Evolutionary conservation across 176 grass and related monocot species (phyloP).

Genomic region (Oryza coarctata): DNA sequence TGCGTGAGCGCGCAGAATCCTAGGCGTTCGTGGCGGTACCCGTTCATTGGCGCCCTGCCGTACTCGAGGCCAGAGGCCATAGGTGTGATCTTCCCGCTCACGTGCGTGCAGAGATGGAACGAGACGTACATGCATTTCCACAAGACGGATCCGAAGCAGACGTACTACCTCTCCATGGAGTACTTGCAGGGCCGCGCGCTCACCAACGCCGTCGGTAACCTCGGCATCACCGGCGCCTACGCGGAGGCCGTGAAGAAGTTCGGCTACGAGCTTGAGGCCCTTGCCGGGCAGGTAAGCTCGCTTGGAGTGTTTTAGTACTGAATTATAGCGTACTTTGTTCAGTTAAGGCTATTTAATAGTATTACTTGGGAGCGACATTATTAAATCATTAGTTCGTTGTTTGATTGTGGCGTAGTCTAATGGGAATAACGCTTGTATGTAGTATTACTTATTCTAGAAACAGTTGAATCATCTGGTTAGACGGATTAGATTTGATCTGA

Average conservation of each 20-base stretch:
- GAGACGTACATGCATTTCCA: conserved; percentile 94
- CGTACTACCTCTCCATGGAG: conserved; percentile 99
- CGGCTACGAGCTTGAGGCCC: conserved; percentile 85
- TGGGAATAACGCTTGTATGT: not conserved
- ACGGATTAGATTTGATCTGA: conserved; percentile 28
- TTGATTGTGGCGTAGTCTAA: conserved; percentile 33
- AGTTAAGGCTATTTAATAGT: not conserved
- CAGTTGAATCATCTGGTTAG: not conserved
- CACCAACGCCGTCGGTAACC: conserved; percentile 95
- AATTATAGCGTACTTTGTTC: conserved; percentile 28
- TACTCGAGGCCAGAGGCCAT: not conserved
- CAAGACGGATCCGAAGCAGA: conserved; percentile 94
- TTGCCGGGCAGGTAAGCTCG: conserved; percentile 66
- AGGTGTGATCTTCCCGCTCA: conserved; percentile 16
- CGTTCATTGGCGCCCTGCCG: not conserved
- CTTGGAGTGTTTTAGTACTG: not conserved
- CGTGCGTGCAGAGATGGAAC: conserved; percentile 77
- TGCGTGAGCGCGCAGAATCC: conserved; percentile 28
- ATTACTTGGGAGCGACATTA: conserved; percentile 12
- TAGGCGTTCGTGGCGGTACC: not conserved
- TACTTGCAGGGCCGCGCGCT: conserved; percentile 95
- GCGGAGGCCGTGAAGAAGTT: conserved; percentile 90
- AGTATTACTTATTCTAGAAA: conserved; percentile 20
- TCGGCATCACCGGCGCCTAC: conserved; percentile 78
- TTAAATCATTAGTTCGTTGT: conserved; percentile 41